Percentiles rank a stretch among this genome's conserved stretches.
Conservation (phyloP, 495 filamentous ascomycete genomes). For the Lasiosphaeria miniovina region DNA sequence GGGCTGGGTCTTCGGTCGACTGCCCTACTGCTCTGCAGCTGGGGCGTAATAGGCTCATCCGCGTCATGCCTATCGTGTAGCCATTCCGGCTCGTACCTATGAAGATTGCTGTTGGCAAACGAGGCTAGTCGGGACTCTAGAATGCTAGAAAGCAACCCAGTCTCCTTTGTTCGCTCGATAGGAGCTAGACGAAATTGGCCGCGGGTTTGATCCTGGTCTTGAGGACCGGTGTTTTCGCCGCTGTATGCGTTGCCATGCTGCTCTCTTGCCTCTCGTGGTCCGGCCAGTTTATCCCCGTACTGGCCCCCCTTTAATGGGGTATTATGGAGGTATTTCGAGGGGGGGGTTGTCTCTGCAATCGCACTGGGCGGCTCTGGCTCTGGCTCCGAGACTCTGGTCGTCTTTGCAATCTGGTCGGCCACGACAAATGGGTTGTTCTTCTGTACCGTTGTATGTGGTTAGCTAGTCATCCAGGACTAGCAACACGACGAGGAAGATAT, state of each 20-base stretch:
- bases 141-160: background rate
- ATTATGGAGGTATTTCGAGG: background rate
- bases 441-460: conserved; percentile 5
- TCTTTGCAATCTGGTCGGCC: conserved; percentile 25
- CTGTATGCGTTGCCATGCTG: background rate
- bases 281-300: background rate
- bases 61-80: background rate
- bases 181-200: background rate
- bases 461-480: background rate
- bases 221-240: background rate
- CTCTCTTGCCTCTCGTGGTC: background rate
- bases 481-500: background rate
- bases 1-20: background rate
- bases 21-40: background rate
- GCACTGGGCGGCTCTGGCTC: conserved; percentile 3
- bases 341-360: background rate
- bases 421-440: conserved; percentile 28
- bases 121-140: background rate
- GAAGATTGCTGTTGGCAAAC: background rate
- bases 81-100: background rate
- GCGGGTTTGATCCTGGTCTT: background rate
- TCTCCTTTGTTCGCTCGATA: background rate
- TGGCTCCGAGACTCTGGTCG: conserved; percentile 8
- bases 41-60: background rate
- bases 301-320: background rate